Evolutionary conservation across 2,329 filamentous ascomycete species (phyloP), one percentile per base, ranked within the genome.

Genomic region (Simplicillium sp.): DNA sequence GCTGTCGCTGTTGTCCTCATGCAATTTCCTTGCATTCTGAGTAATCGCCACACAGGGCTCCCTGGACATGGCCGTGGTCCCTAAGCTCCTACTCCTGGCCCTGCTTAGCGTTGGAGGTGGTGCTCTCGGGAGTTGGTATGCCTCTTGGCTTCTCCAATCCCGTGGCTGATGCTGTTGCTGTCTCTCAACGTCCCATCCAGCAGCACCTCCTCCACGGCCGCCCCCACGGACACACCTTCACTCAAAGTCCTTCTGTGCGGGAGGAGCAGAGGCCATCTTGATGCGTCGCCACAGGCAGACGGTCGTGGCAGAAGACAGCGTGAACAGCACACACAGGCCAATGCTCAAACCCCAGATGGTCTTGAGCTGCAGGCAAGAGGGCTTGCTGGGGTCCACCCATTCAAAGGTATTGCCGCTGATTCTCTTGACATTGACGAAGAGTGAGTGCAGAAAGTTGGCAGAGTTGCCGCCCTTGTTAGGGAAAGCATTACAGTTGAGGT

Each of bases 301-400:
- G 25, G 70, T 73, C 36, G 75, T 69, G 38, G 82, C 60, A 36
- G 70, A 64, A 2, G 78, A 82, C 44, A 85, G 71, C 46, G 76
- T 71, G 53, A 85, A 86, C 29, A 87, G 64, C 34, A 84, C 74
- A 58, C 80, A 87, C 38, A 94, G 73, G 4, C 80, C 80, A 60
- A 95, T 89, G 58, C 79, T 77, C 45, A 95, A 63, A 1, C 87
- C 88, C 89, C 88, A 95, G 49, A 92, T 77, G 13, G 84, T 77
- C 71, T 94, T 94, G 59, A 88, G 80, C 67, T 92, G 80, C 54
- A 81, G 79, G 66, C 89, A 96, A 41, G 84, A 84, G 14, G 73
- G 60, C 58, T 70, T 70, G 50, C 69, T 70, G 4, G 68, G 65
- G 41, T 68, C 68, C 16, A 71, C 67, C 60, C 74, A 73, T 35